Evolutionary conservation across 1,284 basidiomycete species (phyloP), one percentile per base, ranked within the genome.

Genomic region (Omphalotus olearius): DNA sequence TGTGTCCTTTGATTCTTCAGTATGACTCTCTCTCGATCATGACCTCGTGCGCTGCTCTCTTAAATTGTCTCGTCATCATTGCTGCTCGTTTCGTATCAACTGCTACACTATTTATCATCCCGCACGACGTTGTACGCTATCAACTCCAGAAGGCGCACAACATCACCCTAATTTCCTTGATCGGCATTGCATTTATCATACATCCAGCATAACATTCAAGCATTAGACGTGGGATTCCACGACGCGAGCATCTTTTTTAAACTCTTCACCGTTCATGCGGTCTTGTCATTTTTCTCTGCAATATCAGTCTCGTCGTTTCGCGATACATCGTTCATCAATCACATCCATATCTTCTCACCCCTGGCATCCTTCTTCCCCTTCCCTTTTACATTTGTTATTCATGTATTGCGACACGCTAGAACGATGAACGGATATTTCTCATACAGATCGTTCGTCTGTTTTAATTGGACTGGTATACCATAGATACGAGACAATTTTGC

Each of bases 31-130:
- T 62, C 66, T 64, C 62, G 62, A 64, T 56, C 56, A 57, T 56
- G 67, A 64, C 66, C 66, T 67, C 62, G 63, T 79, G 78, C 78
- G 80, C 80, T 83, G 79, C 82, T 83, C 79, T 80, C 68, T 61
- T 52, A 60, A 61, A 62, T 67, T 68, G 73, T 75, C 75, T 77
- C 75, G 80, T 83, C 79, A 82, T 79, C 74, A 76, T 74, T 73
- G 74, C 66, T 61, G 61, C 59, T 69, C 73, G 78, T 78, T 73
- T 78, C 73, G 70, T 73, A 71, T 71, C 68, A 39, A 52, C 28
- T 50, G 50, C 38, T 50, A 54, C 43, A 47, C 28, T 47, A 43
- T 35, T 13, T 45, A 41, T 13, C 43, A 41, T 51, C 50, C 47
- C 47, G 42, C 53, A 51, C 33, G 45, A 30, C 49, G 45, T 44